phyloP scores from a whole-genome alignment of 768 basidiomycete species.

The Russula compacta region DNA sequence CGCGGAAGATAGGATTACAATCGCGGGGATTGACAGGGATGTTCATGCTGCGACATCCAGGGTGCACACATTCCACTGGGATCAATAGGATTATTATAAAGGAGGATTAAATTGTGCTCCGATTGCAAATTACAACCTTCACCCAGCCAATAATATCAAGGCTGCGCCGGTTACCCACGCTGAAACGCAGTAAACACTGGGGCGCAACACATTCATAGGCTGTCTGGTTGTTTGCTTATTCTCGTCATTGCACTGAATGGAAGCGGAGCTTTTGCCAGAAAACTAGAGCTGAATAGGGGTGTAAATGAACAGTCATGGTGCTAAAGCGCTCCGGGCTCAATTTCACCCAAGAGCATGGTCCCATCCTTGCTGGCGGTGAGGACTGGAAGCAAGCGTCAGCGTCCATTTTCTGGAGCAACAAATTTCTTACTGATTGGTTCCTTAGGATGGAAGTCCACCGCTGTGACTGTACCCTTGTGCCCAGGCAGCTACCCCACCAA shows the following conservation, averaged over 20 bases:
- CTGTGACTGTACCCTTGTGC: slow-evolving; percentile 92
- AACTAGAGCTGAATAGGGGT: neutral
- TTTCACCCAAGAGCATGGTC: slow-evolving; percentile 86
- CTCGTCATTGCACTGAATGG: slow-evolving; percentile 18
- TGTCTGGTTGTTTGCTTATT: slow-evolving; percentile 17
- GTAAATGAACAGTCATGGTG: neutral
- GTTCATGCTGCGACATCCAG: neutral
- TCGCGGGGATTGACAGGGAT: neutral
- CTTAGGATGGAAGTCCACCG: slow-evolving; percentile 94
- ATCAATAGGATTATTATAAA: neutral
- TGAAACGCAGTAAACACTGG: slow-evolving; percentile 9
- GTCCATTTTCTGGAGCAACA: neutral
- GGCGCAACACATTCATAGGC: neutral
- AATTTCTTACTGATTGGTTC: slow-evolving; percentile 79
- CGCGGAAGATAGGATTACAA: neutral
- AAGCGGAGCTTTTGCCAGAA: neutral
- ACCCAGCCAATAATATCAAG: slow-evolving; percentile 7
- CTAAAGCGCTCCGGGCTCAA: slow-evolving; percentile 47
- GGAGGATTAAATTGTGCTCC: slow-evolving; percentile 6
- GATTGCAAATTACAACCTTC: slow-evolving; percentile 22
- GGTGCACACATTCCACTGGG: neutral
- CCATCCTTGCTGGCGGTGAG: slow-evolving; percentile 89
- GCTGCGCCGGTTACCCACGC: slow-evolving; percentile 8
- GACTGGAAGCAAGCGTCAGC: slow-evolving; percentile 38
- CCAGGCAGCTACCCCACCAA: slow-evolving; percentile 61